Conservation (phyloP, 305 asterid genomes). For the Fraxinus greggii region DNA sequence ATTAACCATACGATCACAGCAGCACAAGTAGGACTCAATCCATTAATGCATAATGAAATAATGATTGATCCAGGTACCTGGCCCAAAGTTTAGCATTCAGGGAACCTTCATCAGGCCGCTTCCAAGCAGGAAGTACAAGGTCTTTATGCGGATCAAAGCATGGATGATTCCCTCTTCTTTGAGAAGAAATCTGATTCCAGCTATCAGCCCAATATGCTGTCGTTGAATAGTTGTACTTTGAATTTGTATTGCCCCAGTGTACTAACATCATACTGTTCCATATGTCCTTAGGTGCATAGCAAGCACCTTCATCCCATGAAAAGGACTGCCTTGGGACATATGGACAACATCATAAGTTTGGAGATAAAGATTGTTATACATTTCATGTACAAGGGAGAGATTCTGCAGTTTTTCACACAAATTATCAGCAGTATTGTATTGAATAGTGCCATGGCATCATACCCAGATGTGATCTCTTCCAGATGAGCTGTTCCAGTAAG, state of each 20-base stretch:
- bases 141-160: constrained; percentile 94
- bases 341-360: constrained; percentile 22
- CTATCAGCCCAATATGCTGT: constrained; percentile 90
- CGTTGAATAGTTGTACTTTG: constrained; percentile 84
- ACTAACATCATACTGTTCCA: constrained; percentile 98
- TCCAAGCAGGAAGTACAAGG: constrained; percentile 97
- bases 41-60: not conserved
- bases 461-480: constrained; percentile 99
- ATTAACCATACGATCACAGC: not conserved
- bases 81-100: constrained; percentile 61
- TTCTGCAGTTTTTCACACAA: constrained; percentile 7
- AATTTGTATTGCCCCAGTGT: constrained; percentile 97
- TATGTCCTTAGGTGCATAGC: constrained; percentile 98
- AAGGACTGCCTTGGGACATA: constrained; percentile 65
- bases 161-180: constrained; percentile 85
- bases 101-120: constrained; percentile 65
- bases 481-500: constrained; percentile 81
- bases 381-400: not conserved
- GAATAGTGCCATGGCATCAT: constrained; percentile 25
- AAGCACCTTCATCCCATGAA: constrained; percentile 99
- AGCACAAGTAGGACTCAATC: not conserved
- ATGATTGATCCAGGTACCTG: constrained; percentile 42
- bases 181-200: constrained; percentile 69
- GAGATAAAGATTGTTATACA: not conserved
- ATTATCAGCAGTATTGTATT: not conserved